Conservation (phyloP, 768 basidiomycete genomes). For the Leccinum uliginosum region DNA sequence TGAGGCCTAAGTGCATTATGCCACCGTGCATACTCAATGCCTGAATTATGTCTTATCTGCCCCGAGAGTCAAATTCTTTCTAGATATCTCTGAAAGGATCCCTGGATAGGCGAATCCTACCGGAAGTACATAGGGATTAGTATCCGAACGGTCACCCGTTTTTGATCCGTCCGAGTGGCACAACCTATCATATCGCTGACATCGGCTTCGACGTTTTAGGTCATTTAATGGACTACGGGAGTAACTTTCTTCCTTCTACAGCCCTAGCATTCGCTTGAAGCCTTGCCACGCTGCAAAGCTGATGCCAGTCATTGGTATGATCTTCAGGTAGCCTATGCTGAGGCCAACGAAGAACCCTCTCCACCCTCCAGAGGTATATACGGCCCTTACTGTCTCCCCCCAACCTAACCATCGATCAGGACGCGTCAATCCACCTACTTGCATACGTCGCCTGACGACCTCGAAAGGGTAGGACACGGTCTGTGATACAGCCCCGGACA, state of each 20-base stretch:
- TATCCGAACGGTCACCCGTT: neutral
- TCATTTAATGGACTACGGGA: neutral
- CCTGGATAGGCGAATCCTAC: neutral
- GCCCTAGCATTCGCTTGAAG: conserved; percentile 26
- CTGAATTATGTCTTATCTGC: neutral
- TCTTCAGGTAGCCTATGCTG: conserved; percentile 88
- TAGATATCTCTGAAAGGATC: neutral
- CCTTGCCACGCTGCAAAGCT: conserved; percentile 88
- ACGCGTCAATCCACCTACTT: conserved; percentile 81
- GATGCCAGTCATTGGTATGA: conserved; percentile 94
- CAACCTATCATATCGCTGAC: neutral
- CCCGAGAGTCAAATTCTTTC: neutral
- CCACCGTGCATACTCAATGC: no score
- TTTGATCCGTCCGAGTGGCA: neutral
- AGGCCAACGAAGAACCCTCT: conserved; percentile 90
- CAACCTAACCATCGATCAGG: conserved; percentile 77
- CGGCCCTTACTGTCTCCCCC: conserved; percentile 59
- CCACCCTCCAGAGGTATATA: conserved; percentile 71
- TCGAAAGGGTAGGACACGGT: conserved; percentile 95
- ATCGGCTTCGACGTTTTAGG: neutral
- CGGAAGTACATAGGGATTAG: neutral
- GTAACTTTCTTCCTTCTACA: no score
- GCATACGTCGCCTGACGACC: conserved; percentile 87
- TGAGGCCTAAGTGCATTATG: no score
- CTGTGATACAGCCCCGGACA: conserved; percentile 82